Conservation (phyloP, 2,329 filamentous ascomycete species). For the Cladophialophora psammophila region DNA sequence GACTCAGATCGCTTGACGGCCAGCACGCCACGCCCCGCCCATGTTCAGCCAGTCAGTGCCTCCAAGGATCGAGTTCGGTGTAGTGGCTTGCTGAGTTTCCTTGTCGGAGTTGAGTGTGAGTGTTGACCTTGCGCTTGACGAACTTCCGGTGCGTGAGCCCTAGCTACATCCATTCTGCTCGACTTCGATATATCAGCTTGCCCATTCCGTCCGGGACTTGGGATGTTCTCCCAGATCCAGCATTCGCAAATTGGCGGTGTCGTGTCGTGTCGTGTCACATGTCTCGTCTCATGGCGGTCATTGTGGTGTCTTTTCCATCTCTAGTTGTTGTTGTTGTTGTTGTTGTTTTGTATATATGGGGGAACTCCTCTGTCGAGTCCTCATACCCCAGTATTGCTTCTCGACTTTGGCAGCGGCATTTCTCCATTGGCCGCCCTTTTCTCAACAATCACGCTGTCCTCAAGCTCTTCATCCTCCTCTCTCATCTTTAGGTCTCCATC, state of each 20-base stretch:
- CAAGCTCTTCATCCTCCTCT: conserved; percentile 38
- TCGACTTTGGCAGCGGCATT: conserved; percentile 28
- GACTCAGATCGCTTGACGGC: too few species aligned
- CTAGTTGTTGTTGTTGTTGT: too few species aligned
- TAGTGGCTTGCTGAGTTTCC: neutral
- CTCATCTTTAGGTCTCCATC: conserved; percentile 38
- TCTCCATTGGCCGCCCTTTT: conserved; percentile 31
- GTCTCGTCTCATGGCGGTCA: neutral
- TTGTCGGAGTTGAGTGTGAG: neutral
- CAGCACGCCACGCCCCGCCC: too few species aligned
- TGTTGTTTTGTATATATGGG: neutral
- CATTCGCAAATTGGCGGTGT: neutral
- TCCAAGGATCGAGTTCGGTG: too few species aligned
- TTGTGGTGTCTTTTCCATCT: neutral
- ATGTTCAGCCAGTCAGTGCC: too few species aligned
- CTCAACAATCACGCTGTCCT: conserved; percentile 40
- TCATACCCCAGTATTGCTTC: conserved; percentile 25
- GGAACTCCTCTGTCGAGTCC: neutral
- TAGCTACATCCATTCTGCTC: neutral
- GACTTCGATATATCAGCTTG: neutral
- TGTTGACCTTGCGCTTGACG: neutral
- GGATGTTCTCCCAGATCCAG: neutral
- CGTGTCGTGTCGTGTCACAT: conserved; percentile 7
- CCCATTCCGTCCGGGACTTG: neutral
- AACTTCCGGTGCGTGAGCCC: neutral